phyloP scores from a whole-genome alignment of 83 land plant genomes.

The Picea abies region DNA sequence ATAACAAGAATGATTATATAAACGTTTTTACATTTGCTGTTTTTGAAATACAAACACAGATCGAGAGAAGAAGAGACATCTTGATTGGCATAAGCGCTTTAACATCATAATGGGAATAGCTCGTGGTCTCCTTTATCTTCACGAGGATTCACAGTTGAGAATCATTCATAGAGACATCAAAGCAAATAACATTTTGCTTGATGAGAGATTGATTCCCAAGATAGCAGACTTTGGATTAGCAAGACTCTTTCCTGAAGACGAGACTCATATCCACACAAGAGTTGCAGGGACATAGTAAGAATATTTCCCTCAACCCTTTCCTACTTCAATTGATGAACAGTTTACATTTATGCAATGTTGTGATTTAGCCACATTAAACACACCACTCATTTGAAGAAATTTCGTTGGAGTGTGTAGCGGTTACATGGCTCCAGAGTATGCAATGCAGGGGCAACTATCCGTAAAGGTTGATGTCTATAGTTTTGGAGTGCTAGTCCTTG shows the following conservation, averaged over 20 bases:
- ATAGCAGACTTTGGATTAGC: not conserved
- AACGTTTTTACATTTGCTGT: too few species aligned
- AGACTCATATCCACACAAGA: not conserved
- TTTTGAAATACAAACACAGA: not conserved
- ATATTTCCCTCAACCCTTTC: not conserved
- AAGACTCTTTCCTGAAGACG: not conserved
- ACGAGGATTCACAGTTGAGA: not conserved
- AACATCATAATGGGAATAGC: not conserved
- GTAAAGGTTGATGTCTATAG: slow-evolving; percentile 8
- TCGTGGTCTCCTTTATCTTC: not conserved
- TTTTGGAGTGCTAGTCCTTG: not conserved
- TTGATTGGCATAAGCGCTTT: not conserved
- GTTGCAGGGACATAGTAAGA: not conserved
- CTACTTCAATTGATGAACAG: too few species aligned
- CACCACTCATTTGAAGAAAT: too few species aligned
- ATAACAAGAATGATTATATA: too few species aligned
- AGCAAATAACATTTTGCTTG: not conserved
- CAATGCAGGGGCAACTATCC: not conserved
- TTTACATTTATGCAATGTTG: too few species aligned
- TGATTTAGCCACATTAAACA: too few species aligned
- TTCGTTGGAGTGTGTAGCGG: not conserved
- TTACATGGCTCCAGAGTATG: not conserved
- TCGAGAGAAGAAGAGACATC: not conserved
- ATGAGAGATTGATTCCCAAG: not conserved
- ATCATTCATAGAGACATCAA: not conserved